Conservation (phyloP, 2,329 filamentous ascomycete species). For the Gnomoniopsis smithogilvyi region DNA sequence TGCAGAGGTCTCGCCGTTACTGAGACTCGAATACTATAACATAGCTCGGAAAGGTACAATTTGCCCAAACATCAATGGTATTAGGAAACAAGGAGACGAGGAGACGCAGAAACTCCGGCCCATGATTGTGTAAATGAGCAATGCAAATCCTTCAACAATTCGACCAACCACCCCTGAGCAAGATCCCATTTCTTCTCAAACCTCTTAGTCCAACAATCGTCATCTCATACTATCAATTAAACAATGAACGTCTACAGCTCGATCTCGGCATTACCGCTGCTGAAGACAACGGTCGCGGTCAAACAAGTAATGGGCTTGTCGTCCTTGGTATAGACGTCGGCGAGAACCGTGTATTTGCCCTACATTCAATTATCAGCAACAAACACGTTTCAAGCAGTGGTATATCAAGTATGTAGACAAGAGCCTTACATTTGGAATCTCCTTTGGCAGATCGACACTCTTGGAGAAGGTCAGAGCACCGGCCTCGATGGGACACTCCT, state of each 20-base stretch:
- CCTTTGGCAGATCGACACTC: constrained; percentile 75
- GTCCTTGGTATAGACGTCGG: constrained; percentile 77
- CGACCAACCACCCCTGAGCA: not conserved
- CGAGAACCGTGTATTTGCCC: constrained; percentile 87
- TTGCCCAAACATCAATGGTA: not conserved
- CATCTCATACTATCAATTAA: not conserved
- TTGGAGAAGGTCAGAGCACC: constrained; percentile 73
- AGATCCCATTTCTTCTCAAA: not conserved
- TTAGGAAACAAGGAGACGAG: constrained; percentile 1
- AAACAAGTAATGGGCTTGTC: constrained; percentile 81
- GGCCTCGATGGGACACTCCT: constrained; percentile 83
- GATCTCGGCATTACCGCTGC: constrained; percentile 24
- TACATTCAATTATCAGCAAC: constrained; percentile 30
- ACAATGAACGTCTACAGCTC: constrained; percentile 10
- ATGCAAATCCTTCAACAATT: constrained; percentile 11
- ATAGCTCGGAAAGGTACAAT: not conserved
- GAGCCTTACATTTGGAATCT: constrained; percentile 78
- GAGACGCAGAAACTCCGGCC: constrained; percentile 17
- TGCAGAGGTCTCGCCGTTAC: not conserved
- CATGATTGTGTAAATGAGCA: constrained; percentile 12
- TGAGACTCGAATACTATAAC: not conserved
- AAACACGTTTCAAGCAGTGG: not conserved
- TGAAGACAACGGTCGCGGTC: constrained; percentile 68
- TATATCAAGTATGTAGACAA: not conserved
- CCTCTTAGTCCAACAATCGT: not conserved